phyloP scores from a whole-genome alignment of 805 yeast species.

The Candida pini region DNA sequence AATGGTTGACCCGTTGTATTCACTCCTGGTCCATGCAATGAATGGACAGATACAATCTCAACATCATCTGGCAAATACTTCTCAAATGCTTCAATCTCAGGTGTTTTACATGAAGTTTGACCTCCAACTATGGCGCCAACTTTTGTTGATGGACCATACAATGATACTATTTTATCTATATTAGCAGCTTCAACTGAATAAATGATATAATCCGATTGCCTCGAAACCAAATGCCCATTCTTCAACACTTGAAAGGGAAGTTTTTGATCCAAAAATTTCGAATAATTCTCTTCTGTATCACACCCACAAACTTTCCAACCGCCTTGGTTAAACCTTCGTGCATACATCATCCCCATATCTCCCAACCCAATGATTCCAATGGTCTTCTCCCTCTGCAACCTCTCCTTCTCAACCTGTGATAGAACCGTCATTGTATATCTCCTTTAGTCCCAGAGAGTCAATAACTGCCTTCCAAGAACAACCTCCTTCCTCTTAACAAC shows the following conservation, averaged over 20 bases:
- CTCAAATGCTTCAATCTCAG: constrained; percentile 86
- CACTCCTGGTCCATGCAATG: constrained; percentile 92
- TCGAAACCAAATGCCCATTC: constrained; percentile 81
- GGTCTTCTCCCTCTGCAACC: constrained; percentile 34
- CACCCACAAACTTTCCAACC: constrained; percentile 92
- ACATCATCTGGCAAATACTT: constrained; percentile 67
- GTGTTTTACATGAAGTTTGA: constrained; percentile 91
- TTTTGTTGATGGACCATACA: constrained; percentile 85
- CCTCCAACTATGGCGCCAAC: constrained; percentile 94
- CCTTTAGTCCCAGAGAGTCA: too few species aligned
- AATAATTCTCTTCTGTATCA: constrained; percentile 66
- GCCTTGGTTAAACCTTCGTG: constrained; percentile 65
- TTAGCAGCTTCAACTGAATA: constrained; percentile 93
- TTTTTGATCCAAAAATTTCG: constrained; percentile 33
- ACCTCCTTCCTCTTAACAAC: too few species aligned
- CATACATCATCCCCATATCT: constrained; percentile 93
- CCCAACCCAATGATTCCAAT: constrained; percentile 95
- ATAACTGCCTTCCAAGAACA: too few species aligned
- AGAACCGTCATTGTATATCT: constrained; percentile 12
- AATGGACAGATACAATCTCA: constrained; percentile 81
- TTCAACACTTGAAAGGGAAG: constrained; percentile 49
- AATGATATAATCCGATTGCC: constrained; percentile 75
- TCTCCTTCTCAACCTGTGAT: constrained; percentile 10
- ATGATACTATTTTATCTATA: constrained; percentile 61
- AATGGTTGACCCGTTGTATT: constrained; percentile 88